A percentile compares a stretch with the other conserved stretches of the same genome.
Conservation (phyloP, 2,329 filamentous ascomycete species). For the Tolypocladium ophioglossoides region DNA sequence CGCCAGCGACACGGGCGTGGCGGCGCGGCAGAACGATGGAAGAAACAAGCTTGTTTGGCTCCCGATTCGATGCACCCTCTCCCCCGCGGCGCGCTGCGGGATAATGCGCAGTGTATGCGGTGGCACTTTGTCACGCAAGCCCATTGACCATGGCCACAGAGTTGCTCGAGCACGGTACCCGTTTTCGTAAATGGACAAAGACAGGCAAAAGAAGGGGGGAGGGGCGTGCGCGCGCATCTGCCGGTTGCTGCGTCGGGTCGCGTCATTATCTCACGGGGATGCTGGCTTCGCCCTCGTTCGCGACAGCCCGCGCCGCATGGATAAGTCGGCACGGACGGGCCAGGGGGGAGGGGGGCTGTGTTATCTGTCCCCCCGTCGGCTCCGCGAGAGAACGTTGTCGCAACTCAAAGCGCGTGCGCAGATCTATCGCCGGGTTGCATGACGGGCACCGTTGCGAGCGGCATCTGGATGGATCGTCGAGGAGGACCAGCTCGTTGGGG, state of each 20-base stretch:
- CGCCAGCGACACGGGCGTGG: too few relatives aligned
- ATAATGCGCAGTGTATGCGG: not conserved
- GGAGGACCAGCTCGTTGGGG: not conserved
- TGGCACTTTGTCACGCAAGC: not conserved
- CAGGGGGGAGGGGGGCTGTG: not conserved
- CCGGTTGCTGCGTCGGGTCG: not conserved
- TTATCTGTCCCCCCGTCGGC: too few relatives aligned
- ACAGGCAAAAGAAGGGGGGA: not conserved
- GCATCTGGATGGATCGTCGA: too few relatives aligned
- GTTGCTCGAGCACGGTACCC: not conserved
- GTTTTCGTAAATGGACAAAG: not conserved
- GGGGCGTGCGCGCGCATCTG: not conserved
- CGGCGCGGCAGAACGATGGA: not conserved
- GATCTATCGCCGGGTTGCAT: not conserved
- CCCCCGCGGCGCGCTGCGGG: not conserved
- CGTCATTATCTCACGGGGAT: not conserved
- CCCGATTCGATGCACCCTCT: not conserved
- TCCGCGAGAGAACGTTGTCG: not conserved
- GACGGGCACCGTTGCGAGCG: too few relatives aligned
- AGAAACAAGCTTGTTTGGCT: not conserved
- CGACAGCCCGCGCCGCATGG: not conserved
- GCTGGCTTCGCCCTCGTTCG: not conserved
- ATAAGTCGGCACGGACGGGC: constrained; percentile 2
- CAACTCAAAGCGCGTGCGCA: not conserved
- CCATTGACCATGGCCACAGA: not conserved